These are phyloP conservation scores for Turnera subulata DNA, from an alignment of 345 rosid species.

Conservation along the genomic window DNA sequence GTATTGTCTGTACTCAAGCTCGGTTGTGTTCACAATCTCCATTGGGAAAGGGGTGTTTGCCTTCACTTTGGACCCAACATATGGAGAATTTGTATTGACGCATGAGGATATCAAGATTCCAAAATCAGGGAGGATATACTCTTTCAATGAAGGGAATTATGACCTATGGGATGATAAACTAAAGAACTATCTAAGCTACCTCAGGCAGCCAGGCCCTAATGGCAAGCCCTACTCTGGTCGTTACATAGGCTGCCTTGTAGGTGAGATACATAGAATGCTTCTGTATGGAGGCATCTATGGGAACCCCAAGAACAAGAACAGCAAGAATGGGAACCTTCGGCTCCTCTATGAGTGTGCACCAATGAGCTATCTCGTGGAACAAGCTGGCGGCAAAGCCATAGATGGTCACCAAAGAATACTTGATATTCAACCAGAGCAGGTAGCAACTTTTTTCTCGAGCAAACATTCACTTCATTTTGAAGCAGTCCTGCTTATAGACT, in stretches of 20 bases:
- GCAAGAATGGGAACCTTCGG: slow-evolving; percentile 34
- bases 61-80: slow-evolving; percentile 33
- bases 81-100: slow-evolving; percentile 31
- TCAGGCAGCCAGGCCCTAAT: slow-evolving; percentile 27
- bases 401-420: slow-evolving; percentile 38
- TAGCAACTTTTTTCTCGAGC: slow-evolving; percentile 3
- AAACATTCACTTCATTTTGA: neutral
- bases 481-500: neutral
- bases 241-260: slow-evolving; percentile 35
- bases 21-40: slow-evolving; percentile 32
- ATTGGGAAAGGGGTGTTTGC: slow-evolving; percentile 32
- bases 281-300: slow-evolving; percentile 34
- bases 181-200: slow-evolving; percentile 29
- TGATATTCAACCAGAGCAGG: slow-evolving; percentile 39
- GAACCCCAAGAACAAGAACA: slow-evolving; percentile 29
- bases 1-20: slow-evolving; percentile 34
- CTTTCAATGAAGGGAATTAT: slow-evolving; percentile 37
- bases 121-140: slow-evolving; percentile 22
- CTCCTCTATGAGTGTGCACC: slow-evolving; percentile 39
- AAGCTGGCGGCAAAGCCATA: slow-evolving; percentile 39
- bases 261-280: slow-evolving; percentile 37
- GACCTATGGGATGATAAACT: slow-evolving; percentile 32
- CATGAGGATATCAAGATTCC: slow-evolving; percentile 37
- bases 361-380: slow-evolving; percentile 36
- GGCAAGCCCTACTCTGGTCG: slow-evolving; percentile 35